Base-by-base conservation (phyloP, 2,329 filamentous ascomycete species). In the Delphinella strobiligena region DNA sequence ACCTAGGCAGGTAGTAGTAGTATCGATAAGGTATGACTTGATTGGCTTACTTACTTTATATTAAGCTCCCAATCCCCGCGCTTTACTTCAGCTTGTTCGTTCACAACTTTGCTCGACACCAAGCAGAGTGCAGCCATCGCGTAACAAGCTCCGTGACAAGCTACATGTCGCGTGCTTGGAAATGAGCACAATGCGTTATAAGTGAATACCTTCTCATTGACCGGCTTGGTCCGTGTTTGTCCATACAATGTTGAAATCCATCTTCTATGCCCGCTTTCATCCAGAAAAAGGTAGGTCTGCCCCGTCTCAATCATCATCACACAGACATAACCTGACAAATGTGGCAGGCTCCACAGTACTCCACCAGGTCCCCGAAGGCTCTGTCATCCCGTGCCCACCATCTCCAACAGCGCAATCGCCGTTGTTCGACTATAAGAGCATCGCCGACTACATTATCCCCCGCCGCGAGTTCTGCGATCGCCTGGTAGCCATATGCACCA, bases 391-490 rank as follows among this genome's bases (percentile, higher is more conserved):
- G 2, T 47, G 59, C 49, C 44, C 67, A 45, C 54, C 67, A 44
- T 56, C 67, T 24, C 59, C 38, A 5, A 41, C 43, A 62, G 51
- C 46, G 58, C 74, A 67, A 54, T 66, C 68, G 9, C 79, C 80
- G 3, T 75, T 94, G 46, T 75, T 95, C 54, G 78, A 87, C 61
- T 96, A 94, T 62, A 76, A 83, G 48, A 79, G 85, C 37, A 74
- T 96, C 49, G 83, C 85, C 12, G 81, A 89, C 57, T 95, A 93
- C 66, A 81, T 98, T 54, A 94, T 98, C 53, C 91, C 91, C 14
- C 82, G 85, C 39, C 86, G 94, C 61, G 83, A 89, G 53, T 91
- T 98, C 56, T 94, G 89, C 71, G 93, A 94, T 59, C 84, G 87
- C 47, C 80, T 88, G 45, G 73, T 96, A 45, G 82, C 82, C 19